Evolutionary conservation across 2,329 filamentous ascomycete genomes (phyloP), one percentile per base, ranked within the genome.

Genomic region (Dactylonectria macrodidyma): DNA sequence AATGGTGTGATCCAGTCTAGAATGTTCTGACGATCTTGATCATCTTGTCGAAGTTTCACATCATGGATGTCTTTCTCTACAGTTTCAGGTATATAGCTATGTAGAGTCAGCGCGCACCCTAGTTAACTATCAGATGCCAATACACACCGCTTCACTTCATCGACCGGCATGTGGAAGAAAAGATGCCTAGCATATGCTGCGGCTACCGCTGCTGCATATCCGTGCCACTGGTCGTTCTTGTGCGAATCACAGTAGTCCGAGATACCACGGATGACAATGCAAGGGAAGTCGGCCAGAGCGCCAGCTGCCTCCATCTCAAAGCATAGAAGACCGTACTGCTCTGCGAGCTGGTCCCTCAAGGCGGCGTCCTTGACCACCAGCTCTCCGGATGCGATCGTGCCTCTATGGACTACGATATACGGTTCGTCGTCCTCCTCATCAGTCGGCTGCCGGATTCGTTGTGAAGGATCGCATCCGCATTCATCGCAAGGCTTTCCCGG

Each of bases 281-380:
- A 70, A 33, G 67, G 67, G 41, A 73, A 69, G 30, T 67, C 63
- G 3, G 33, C 41, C 14, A 65, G 26, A 2, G 51, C 65, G 12
- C 71, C 71, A 16, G 64, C 71, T 3, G 63, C 71, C 44, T 70
- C 71, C 67, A 61, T 71, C 62, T 73, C 69, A 22, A 73, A 73
- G 52, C 67, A 73, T 2, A 73, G 47, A 2, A 73, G 38, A 12
- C 41, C 55, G 11, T 67, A 11, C 22, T 66, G 19, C 51, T 44
- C 12, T n/a, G 67, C 56, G 12, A 73, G 44, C 1, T 19, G 3
- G 19, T 75, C 67, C 50, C 73, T 66, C 54, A 65, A 19, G 19
- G 14, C 54, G 8, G 65, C 64, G 48, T 69, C 36, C 47, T 71
- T 71, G 1, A 72, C 16, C 3, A 73, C 57, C 12, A 69, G 46